A percentile compares a stretch with the other conserved stretches of the same genome.
phyloP scores from a whole-genome alignment of 2,329 filamentous ascomycete genomes.

The Trichoderma harzianum region DNA sequence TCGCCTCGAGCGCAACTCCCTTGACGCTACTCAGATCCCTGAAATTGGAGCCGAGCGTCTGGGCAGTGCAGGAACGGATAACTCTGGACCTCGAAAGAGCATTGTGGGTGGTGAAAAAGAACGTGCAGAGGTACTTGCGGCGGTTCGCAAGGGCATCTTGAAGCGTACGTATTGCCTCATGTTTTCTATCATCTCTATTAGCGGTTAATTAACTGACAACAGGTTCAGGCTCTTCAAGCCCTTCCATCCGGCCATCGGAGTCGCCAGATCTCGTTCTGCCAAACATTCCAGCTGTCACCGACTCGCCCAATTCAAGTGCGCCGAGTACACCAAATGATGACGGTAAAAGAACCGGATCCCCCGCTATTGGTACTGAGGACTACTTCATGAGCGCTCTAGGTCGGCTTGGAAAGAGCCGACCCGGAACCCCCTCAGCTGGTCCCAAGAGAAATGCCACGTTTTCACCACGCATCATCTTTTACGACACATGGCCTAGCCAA shows the following conservation, averaged over 20 bases:
- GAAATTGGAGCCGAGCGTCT: slow-evolving; percentile 47
- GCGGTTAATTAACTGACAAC: slow-evolving; percentile 21
- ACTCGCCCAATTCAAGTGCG: slow-evolving; percentile 80
- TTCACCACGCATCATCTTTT: slow-evolving; percentile 88
- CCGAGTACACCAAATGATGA: slow-evolving; percentile 87
- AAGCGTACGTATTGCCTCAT: slow-evolving; percentile 61
- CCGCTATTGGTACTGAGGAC: slow-evolving; percentile 77
- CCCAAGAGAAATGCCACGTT: slow-evolving; percentile 67
- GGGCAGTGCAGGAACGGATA: slow-evolving; percentile 57
- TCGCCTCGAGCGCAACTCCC: slow-evolving; percentile 75
- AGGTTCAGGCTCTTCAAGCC: slow-evolving; percentile 59
- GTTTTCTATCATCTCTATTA: neutral
- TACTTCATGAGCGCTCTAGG: slow-evolving; percentile 76
- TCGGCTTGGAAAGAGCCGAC: slow-evolving; percentile 75
- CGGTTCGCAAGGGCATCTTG: slow-evolving; percentile 91
- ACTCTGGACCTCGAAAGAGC: slow-evolving; percentile 70
- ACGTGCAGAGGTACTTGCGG: slow-evolving; percentile 84
- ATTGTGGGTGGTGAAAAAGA: slow-evolving; percentile 89
- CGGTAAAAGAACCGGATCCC: slow-evolving; percentile 61
- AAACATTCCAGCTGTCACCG: slow-evolving; percentile 60
- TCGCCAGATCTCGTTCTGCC: slow-evolving; percentile 55
- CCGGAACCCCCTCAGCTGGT: slow-evolving; percentile 69
- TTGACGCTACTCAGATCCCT: slow-evolving; percentile 59
- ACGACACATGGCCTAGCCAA: slow-evolving; percentile 92
- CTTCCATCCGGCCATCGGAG: slow-evolving; percentile 62